Evolutionary conservation across 2,329 filamentous ascomycete genomes (phyloP), one percentile per base, ranked within the genome.

Genomic region (Cordyceps tenuipes): DNA sequence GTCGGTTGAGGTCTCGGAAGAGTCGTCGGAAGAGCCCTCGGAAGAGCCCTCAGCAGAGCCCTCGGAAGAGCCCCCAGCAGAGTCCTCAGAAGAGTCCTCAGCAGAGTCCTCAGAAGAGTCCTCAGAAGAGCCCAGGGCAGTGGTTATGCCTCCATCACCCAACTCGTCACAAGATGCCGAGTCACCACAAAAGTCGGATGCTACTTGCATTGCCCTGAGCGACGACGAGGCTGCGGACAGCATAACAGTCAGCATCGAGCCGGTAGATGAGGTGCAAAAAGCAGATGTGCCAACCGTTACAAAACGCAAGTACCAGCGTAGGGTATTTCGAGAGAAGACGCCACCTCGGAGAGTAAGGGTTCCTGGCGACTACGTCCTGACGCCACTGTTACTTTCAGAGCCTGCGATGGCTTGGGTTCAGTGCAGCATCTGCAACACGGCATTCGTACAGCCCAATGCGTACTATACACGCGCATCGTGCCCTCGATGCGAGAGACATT

Each of bases 401-500:
- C 85, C 88, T 0, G 78, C 76, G 79, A 91, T 78, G 78, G 91
- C 79, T 69, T 97, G 92, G 93, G 89, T 96, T 49, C 84, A 91
- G 63, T 99, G 94, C 75, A 89, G 85, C 56, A 91, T 89, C 29
- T 99, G 94, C 75, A 82, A 84, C 54, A 81, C 82, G 1, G 84
- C 87, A 62, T 99, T 97, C 70, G 88, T 97, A 6, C 93, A 97
- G 71, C 81, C 85, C 46, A 89, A 97, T 64, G 91, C 90, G 0
- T 97, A 96, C 71, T 87, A 87, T 64, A 97, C 92, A 1, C 85
- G 88, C 57, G 86, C 88, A 53, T 88, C 90, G 17, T 99, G 94
- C 71, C 92, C 91, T 4, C 85, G 94, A 7, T 99, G 94, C 72
- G 94, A 99, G 75, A 84, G 94, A 0, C 94, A 99, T 70, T 95